These are phyloP conservation scores for Dictyostelium purpureum DNA, from an alignment of 78 protist genomes.

Conservation along the genomic window DNA sequence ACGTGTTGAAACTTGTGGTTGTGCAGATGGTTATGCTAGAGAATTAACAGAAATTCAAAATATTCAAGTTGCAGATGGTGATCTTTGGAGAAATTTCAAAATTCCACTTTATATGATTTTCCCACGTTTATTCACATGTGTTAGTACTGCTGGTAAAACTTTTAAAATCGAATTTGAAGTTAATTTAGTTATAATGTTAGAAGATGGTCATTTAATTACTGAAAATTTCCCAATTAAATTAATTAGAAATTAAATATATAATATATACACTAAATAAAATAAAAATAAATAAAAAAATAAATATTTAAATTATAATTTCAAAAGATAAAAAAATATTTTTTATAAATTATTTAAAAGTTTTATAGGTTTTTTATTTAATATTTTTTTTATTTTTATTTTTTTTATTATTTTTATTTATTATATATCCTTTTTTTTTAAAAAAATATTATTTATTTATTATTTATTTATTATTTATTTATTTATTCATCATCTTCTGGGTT, in stretches of 20 bases:
- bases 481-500: slow-evolving; percentile 29
- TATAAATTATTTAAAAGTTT: not conserved
- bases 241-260: slow-evolving; percentile 19
- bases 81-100: slow-evolving; percentile 76
- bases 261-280: not conserved
- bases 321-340: not conserved
- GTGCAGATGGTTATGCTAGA: slow-evolving; percentile 82
- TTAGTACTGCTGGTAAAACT: slow-evolving; percentile 73
- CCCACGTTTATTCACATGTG: slow-evolving; percentile 95
- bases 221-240: slow-evolving; percentile 95
- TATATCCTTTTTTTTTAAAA: not conserved
- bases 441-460: not conserved
- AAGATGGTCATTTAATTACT: slow-evolving; percentile 86
- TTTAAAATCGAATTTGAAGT: slow-evolving; percentile 85
- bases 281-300: not conserved
- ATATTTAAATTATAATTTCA: not conserved
- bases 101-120: slow-evolving; percentile 94
- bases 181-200: slow-evolving; percentile 89
- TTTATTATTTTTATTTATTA: not conserved
- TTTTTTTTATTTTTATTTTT: not conserved
- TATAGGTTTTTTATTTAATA: not conserved
- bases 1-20: slow-evolving; percentile 92
- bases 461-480: not conserved
- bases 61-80: slow-evolving; percentile 93
- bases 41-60: slow-evolving; percentile 82